Evolutionary conservation across 23 red algal species (phyloP).

Genomic region (Gracilaria domingensis): DNA sequence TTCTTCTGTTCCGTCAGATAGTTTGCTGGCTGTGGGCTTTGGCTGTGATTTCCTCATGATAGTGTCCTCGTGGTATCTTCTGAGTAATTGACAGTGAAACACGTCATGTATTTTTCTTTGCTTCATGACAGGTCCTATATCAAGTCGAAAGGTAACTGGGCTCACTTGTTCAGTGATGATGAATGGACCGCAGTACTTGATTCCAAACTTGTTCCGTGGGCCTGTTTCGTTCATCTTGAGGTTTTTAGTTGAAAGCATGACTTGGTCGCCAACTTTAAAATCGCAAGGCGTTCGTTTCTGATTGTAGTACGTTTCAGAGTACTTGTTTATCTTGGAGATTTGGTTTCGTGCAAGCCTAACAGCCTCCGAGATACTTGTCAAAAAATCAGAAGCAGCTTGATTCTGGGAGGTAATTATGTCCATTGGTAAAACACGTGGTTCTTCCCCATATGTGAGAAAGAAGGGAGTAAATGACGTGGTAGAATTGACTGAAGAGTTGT

Average conservation of each 20-base stretch:
- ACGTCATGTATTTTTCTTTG: constrained; percentile 7
- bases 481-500: constrained; percentile 14
- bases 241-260: constrained; percentile 24
- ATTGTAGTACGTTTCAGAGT: not conserved
- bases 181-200: constrained; percentile 32
- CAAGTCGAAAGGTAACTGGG: not conserved
- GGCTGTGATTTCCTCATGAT: not conserved
- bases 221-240: constrained; percentile 21
- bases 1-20: not conserved
- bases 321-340: constrained; percentile 3
- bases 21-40: not conserved
- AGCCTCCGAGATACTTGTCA: not conserved
- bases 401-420: constrained; percentile 7
- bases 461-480: constrained; percentile 3
- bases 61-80: not conserved
- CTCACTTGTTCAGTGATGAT: constrained; percentile 17
- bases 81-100: constrained; percentile 1
- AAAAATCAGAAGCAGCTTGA: not conserved
- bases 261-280: constrained; percentile 21
- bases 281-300: not conserved
- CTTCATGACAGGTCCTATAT: constrained; percentile 7
- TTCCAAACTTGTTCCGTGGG: not conserved
- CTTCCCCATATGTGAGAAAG: constrained; percentile 15
- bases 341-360: not conserved
- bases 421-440: not conserved